Conservation (phyloP, 768 basidiomycete species). For the Agaricus sinodeliciosus region DNA sequence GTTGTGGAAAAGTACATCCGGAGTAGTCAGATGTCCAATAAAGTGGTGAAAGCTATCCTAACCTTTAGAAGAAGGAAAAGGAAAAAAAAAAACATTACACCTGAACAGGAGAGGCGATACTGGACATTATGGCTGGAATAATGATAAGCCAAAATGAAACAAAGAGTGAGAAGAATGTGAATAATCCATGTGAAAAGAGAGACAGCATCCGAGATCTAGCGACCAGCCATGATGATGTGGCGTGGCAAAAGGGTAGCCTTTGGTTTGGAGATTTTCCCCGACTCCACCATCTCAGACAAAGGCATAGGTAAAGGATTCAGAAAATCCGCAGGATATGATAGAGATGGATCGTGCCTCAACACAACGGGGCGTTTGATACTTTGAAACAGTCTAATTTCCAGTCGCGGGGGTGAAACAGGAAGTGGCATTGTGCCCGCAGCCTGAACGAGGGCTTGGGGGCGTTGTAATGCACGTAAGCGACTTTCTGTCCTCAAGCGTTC, state of each 20-base stretch:
- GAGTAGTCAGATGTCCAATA: too few relatives aligned
- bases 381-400: conserved; percentile 4
- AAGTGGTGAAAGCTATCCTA: too few relatives aligned
- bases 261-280: conserved; percentile 16
- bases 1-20: too few relatives aligned
- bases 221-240: conserved; percentile 34
- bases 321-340: conserved; percentile 13
- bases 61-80: too few relatives aligned
- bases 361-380: conserved; percentile 6
- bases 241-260: conserved; percentile 25
- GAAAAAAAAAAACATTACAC: background rate
- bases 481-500: conserved; percentile 46
- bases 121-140: background rate
- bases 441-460: conserved; percentile 7
- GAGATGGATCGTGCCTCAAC: conserved; percentile 9
- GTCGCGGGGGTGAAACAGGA: background rate
- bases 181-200: conserved; percentile 4
- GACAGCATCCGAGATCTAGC: conserved; percentile 18
- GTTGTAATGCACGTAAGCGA: conserved; percentile 29
- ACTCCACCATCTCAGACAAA: conserved; percentile 40
- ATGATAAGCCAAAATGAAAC: background rate
- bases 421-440: conserved; percentile 1
- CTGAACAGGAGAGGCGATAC: background rate
- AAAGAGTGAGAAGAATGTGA: conserved; percentile 2
- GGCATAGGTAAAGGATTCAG: conserved; percentile 53